A percentile compares a stretch with the other conserved stretches of the same genome.
Evolutionary conservation across 1,139 yeast species (phyloP).

Genomic region (Scheffersomyces segobiensis): DNA sequence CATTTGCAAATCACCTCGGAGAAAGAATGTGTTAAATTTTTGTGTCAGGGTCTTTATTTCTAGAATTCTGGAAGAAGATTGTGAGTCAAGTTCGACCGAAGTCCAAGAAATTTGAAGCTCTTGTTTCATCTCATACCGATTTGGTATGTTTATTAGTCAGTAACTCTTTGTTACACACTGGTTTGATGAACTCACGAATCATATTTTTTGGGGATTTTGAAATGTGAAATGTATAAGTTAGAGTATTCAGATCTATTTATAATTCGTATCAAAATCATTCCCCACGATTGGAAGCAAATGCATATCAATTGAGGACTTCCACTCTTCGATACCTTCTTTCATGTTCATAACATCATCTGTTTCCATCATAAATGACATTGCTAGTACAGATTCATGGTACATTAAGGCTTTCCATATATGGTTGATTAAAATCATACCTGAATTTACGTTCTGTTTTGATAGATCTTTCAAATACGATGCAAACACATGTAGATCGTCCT

Average conservation of each 20-base stretch:
- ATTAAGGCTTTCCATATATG: conserved; percentile 16
- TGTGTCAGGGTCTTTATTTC: too few relatives aligned
- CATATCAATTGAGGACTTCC: conserved; percentile 16
- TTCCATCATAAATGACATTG: background rate
- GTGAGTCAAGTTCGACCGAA: too few relatives aligned
- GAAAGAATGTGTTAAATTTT: too few relatives aligned
- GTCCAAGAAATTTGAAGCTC: too few relatives aligned
- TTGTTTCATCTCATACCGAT: too few relatives aligned
- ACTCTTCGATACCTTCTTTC: conserved; percentile 23
- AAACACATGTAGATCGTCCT: conserved; percentile 51
- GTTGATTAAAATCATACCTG: conserved; percentile 23
- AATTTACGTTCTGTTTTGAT: conserved; percentile 16
- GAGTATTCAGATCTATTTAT: background rate
- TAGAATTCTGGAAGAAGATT: too few relatives aligned
- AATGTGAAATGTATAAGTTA: background rate
- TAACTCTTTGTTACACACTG: too few relatives aligned
- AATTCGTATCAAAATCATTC: conserved; percentile 1
- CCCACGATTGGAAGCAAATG: conserved; percentile 6
- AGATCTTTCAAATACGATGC: conserved; percentile 23
- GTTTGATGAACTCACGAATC: too few relatives aligned
- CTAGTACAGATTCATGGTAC: conserved; percentile 14
- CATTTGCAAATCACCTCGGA: too few relatives aligned
- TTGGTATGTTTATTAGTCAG: too few relatives aligned
- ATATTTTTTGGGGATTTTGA: background rate
- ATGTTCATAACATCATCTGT: conserved; percentile 7